These are phyloP conservation scores for Inga oerstediana DNA, from an alignment of 306 rosid genomes.

Conservation along the genomic window DNA sequence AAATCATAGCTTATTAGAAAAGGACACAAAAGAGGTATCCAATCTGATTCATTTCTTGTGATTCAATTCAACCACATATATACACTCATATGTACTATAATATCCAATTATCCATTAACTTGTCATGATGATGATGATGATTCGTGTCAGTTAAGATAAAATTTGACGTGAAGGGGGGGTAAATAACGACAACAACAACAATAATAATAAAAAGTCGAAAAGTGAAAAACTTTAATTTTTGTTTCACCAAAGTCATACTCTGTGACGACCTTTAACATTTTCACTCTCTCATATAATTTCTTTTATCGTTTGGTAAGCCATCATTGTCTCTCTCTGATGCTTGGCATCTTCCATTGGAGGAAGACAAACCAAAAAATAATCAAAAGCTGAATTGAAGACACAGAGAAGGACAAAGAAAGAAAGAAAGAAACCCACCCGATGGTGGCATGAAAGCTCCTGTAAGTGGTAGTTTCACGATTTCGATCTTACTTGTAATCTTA, in stretches of 20 bases:
- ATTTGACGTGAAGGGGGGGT: slow-evolving; percentile 5
- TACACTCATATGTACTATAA: background rate
- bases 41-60: slow-evolving; percentile 32
- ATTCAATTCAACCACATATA: background rate
- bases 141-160: slow-evolving; percentile 8
- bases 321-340: slow-evolving; percentile 32
- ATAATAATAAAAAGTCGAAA: slow-evolving; percentile 36
- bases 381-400: slow-evolving; percentile 34
- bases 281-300: slow-evolving; percentile 19
- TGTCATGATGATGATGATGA: background rate
- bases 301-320: slow-evolving; percentile 40
- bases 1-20: background rate
- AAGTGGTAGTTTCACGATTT: too few relatives aligned
- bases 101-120: slow-evolving; percentile 13
- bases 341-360: slow-evolving; percentile 46
- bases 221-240: slow-evolving; percentile 29
- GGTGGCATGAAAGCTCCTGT: background rate
- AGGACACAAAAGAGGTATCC: background rate
- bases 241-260: slow-evolving; percentile 34
- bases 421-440: background rate
- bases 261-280: slow-evolving; percentile 29
- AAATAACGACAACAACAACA: background rate
- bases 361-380: slow-evolving; percentile 27
- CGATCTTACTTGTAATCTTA: too few relatives aligned
- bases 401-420: slow-evolving; percentile 2